Percentiles rank a stretch among this genome's conserved stretches.
These are phyloP conservation scores for Penicillium subrubescens DNA, from an alignment of 495 filamentous ascomycete species.

Conservation along the genomic window DNA sequence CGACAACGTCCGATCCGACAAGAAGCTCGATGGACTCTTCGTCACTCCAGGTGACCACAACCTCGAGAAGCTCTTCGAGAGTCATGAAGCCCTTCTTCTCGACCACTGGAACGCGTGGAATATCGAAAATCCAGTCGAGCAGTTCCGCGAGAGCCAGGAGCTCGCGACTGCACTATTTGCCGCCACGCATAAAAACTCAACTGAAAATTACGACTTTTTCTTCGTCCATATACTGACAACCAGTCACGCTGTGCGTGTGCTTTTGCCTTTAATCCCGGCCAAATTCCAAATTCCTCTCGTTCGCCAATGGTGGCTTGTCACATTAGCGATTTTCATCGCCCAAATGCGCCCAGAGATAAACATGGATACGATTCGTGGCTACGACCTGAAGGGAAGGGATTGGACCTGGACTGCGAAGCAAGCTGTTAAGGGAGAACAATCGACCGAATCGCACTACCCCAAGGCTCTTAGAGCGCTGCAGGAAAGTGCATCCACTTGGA, in stretches of 20 bases:
- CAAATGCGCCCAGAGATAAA: conserved; percentile 72
- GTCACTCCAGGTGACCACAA: conserved; percentile 60
- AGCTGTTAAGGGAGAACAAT: conserved; percentile 64
- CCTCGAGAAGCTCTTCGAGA: conserved; percentile 64
- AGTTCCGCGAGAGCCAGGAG: conserved; percentile 78
- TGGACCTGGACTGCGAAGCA: conserved; percentile 76
- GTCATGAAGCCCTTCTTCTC: conserved; percentile 68
- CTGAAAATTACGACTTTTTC: conserved; percentile 76
- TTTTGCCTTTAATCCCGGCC: conserved; percentile 76
- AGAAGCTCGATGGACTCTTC: conserved; percentile 59
- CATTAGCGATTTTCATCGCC: conserved; percentile 73
- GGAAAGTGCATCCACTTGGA: conserved; percentile 78
- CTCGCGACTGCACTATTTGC: conserved; percentile 73
- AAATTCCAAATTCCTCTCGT: conserved; percentile 73
- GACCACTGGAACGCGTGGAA: conserved; percentile 90
- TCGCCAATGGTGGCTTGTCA: conserved; percentile 86
- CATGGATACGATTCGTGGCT: conserved; percentile 60
- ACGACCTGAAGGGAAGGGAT: conserved; percentile 60
- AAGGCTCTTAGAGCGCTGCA: conserved; percentile 78
- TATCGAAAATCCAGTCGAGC: conserved; percentile 61
- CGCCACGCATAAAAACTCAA: conserved; percentile 49
- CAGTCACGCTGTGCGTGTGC: conserved; percentile 81
- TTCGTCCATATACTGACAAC: conserved; percentile 78
- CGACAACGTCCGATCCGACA: conserved; percentile 54
- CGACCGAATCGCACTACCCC: conserved; percentile 78